These are phyloP conservation scores for Vitis hybrid DNA, from an alignment of 177 flowering plant genomes.

Conservation along the genomic window DNA sequence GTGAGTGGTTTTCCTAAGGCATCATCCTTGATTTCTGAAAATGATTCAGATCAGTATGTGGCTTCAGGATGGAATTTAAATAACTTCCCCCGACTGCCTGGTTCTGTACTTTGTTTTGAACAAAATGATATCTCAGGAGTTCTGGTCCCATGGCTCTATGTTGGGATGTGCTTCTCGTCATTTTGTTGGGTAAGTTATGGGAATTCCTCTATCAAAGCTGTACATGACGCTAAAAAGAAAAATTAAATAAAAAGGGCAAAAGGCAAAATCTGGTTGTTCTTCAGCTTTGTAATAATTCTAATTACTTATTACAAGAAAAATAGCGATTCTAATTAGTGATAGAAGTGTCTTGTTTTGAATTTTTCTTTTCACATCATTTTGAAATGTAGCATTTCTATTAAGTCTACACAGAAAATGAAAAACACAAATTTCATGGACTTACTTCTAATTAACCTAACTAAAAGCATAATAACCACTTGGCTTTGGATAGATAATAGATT, in stretches of 20 bases:
- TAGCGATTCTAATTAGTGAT: not conserved
- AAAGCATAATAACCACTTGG: too few relatives aligned
- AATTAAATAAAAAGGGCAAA: not conserved
- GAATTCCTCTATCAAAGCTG: not conserved
- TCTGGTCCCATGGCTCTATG: slow-evolving; percentile 87
- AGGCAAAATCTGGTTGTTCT: too few relatives aligned
- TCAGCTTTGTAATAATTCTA: too few relatives aligned
- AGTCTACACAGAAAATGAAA: not conserved
- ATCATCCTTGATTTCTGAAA: slow-evolving; percentile 24
- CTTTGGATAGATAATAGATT: too few relatives aligned
- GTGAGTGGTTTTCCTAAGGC: slow-evolving; percentile 85
- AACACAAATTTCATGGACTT: too few relatives aligned
- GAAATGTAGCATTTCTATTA: not conserved
- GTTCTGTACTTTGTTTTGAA: slow-evolving; percentile 78
- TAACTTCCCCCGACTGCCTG: slow-evolving; percentile 75
- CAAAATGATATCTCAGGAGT: slow-evolving; percentile 80
- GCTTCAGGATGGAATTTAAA: slow-evolving; percentile 87
- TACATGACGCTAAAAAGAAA: not conserved
- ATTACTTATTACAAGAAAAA: not conserved
- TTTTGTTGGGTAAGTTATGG: slow-evolving; percentile 84
- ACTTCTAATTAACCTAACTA: too few relatives aligned
- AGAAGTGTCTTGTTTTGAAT: not conserved
- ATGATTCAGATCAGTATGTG: slow-evolving; percentile 44
- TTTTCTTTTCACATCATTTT: not conserved
- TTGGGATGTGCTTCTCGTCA: slow-evolving; percentile 97